Evolutionary conservation across 495 filamentous ascomycete genomes (phyloP), one percentile per base, ranked within the genome.

Genomic region (Amphirosellinia nigrospora): DNA sequence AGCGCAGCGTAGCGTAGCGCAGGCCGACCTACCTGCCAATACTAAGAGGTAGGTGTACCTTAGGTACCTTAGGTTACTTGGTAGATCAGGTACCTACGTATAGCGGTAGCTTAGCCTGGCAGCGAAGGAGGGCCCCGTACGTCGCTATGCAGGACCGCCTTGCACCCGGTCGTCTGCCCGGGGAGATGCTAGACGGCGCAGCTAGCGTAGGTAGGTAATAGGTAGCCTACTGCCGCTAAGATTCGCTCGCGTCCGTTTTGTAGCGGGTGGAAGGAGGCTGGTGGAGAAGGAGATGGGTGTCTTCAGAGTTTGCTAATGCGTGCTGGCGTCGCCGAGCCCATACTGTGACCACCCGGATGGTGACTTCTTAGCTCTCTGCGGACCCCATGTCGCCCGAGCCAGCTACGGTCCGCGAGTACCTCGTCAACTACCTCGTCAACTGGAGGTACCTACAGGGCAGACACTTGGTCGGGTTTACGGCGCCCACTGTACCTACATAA

Each of bases 271-370:
- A 71, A 68, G 71, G 70, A 72, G 73, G 71, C 70, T 73, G 68
- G 73, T 77, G 75, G 75, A 59, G 75, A 73, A 73, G n/a, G 19
- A 32, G 39, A 21, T 23, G 70, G 70, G 55, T 73, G 70, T 63
- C 60, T 74, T 76, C 66, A 71, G 70, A 59, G 64, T 67, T 67
- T 52, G 50, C 64, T 23, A 53, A 58, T 67, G 38, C 64, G 36
- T 26, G 19, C 32, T 38, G 5, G 43, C 30, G 41, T 26, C 34
- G 60, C 28, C 21, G 60, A 36, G 46, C 38, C 19, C 62, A 9
- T 65, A 65, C 63, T 53, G 63, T 65, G 63, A 45, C 46, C 63
- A 65, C 41, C 46, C 46, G 46, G 63, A 53, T 46, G 19, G 61
- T 21, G 61, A 48, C 43, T 36, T 64, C 61, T 36, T 48, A 62